These are phyloP conservation scores for Fraxinus platypoda DNA, from an alignment of 305 asterid genomes.

Conservation along the genomic window DNA sequence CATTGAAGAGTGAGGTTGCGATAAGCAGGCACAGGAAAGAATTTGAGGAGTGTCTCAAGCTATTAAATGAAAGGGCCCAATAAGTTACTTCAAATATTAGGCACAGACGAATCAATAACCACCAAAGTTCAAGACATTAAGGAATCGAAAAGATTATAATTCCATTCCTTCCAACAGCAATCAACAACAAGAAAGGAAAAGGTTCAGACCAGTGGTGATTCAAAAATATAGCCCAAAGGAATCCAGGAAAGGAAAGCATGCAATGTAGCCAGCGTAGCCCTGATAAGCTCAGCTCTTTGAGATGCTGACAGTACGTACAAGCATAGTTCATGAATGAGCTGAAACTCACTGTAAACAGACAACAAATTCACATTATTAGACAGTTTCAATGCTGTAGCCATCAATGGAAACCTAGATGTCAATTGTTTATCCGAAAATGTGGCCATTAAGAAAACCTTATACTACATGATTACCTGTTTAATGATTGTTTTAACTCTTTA, in stretches of 20 bases:
- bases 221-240: constrained; percentile 96
- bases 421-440: not conserved
- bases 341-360: constrained; percentile 74
- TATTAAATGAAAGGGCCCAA: constrained; percentile 39
- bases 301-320: constrained; percentile 85
- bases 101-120: not conserved
- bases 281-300: constrained; percentile 92
- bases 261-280: constrained; percentile 91
- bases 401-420: not conserved
- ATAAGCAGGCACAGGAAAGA: constrained; percentile 75
- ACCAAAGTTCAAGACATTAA: not conserved
- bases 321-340: constrained; percentile 96
- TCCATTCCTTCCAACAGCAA: constrained; percentile 17
- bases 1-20: constrained; percentile 94
- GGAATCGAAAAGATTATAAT: not conserved
- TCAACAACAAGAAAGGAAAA: constrained; percentile 24
- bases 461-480: constrained; percentile 62
- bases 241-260: constrained; percentile 99
- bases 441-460: not conserved
- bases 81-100: constrained; percentile 9
- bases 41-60: constrained; percentile 81
- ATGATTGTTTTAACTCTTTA: constrained; percentile 84
- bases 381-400: not conserved
- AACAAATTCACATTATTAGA: not conserved
- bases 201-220: constrained; percentile 84